A percentile compares a stretch with the other conserved stretches of the same genome.
Conservation (phyloP, 441 rosid genomes). For the Kokia cookei region DNA sequence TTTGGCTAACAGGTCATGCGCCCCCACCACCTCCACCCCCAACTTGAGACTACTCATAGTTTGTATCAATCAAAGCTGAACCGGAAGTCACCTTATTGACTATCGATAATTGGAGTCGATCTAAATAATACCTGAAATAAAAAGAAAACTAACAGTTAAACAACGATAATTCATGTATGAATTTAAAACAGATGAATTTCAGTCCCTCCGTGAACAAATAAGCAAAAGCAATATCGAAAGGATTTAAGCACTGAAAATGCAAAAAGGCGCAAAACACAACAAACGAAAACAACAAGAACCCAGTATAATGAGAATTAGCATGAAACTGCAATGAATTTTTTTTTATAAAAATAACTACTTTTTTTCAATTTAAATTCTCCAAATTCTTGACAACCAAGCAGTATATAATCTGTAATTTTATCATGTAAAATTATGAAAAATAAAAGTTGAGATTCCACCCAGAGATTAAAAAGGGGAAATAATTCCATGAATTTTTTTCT, state of each 20-base stretch:
- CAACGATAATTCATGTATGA: background rate
- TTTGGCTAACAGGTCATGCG: conserved; percentile 61
- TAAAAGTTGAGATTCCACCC: background rate
- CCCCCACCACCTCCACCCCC: conserved; percentile 83
- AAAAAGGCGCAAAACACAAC: background rate
- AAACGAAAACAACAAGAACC: background rate
- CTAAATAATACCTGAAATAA: conserved; percentile 19
- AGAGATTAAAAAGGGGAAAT: background rate
- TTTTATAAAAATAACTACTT: background rate
- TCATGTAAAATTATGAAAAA: background rate
- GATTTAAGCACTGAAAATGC: background rate
- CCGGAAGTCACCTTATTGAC: background rate
- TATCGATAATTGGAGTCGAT: conserved; percentile 2
- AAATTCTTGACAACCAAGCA: background rate
- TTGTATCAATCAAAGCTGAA: background rate
- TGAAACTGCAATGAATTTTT: too few relatives aligned
- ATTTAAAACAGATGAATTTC: too few relatives aligned
- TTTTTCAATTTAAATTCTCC: background rate
- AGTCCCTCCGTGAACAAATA: too few relatives aligned
- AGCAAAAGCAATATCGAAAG: too few relatives aligned
- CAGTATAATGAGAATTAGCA: background rate
- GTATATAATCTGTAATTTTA: background rate
- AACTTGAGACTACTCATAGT: conserved; percentile 74
- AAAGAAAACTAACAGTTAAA: background rate
- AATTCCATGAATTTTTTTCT: background rate